Base-by-base conservation (phyloP, 2,329 filamentous ascomycete species). In the Juglanconis juglandina region DNA sequence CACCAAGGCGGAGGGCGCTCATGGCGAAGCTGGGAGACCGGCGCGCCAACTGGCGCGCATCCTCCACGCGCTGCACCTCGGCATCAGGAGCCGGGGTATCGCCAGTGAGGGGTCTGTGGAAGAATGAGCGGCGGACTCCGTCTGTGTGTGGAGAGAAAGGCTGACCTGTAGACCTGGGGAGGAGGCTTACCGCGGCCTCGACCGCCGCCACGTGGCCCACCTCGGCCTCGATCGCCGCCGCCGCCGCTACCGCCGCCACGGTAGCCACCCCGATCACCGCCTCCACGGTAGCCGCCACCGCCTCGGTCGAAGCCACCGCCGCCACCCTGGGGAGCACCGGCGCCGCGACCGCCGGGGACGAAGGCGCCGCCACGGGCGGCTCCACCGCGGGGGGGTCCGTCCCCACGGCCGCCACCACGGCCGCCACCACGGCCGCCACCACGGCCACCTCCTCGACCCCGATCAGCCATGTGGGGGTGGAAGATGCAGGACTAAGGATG, bases 21-120 rank as follows among this genome's bases (percentile, higher is more conserved):
- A 58, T 37, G 37, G 50, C 51, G 6, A 53, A 34, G 7, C 54
- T 30, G 5, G 58, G 54, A 0, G 50, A 42, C 8, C 49, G 57
- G 30, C 61, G 61, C 7, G 61, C 46, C 35, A 55, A 39, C 42
- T 63, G 61, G 13, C 61, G 61, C 33, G 51, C 61, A 53, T 61
- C 51, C 30, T 63, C 61, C 11, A 61, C 48, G 3, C 11, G 11
- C 35, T 42, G 47, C 1, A 63, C 61, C 13, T 35, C 5, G 3
- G 17, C 5, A 17, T 63, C 61, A 6, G 61, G 54, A 5, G 8
- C 33, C 2, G 61, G 61, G 9, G 17, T 30, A 24, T 37, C 53
- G 8, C 53, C 54, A 2, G 33, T 37, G 51, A 41, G 14, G 46
- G 54, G 24, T 3, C n/a, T 35, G 33, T 24, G 6, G 9, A 4